Base-by-base conservation (phyloP, 441 rosid genomes). In the Hura crepitans region DNA sequence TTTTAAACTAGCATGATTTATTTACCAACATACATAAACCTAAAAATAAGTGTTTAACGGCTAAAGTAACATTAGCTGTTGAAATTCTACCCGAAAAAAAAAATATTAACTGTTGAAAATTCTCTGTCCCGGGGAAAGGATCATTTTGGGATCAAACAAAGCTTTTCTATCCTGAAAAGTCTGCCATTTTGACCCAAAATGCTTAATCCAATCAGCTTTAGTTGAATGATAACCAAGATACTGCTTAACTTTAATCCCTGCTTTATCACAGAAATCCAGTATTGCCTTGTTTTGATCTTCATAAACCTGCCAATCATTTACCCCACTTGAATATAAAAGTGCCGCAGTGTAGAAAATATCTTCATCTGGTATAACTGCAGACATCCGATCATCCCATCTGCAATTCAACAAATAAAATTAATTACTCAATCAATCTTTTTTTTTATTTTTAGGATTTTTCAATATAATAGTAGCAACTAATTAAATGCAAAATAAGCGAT, bases 351-450 rank as follows among this genome's bases (percentile, higher is more conserved):
- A 94, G 76, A 89, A 87, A 12, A 88, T 80, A 1, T 92, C 92
- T 65, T 92, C 99, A 13, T 90, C 82, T 13, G 99, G 92, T 71
- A 81, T 75, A 43, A 77, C 85, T 1, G 85, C 85, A 0, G 97
- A 90, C 90, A 81, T 90, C 60, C 65, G 77, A 13, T 81, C 79
- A 66, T 92, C 86, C 97, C 97, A 92, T 71, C 97, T 94, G 85
- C 65, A 65, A 62, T 35, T 27, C 37, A 20, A 17, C n/a, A n/a
- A n/a, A n/a, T n/a, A n/a, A n/a, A 18, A 6, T 0, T 0, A 22
- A 6, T 6, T 22, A 10, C 57, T 70, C n/a, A 8, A 66, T 57
- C 45, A 27, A 47, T 12, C 13, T 39, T 35, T 35, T 35, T 5
- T 4, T 35, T 35, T 35, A 35, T 35, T 35, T 8, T 35, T 35